These are phyloP conservation scores for Spinacia oleracea DNA, from an alignment of 179 eudicot species.

Conservation along the genomic window DNA sequence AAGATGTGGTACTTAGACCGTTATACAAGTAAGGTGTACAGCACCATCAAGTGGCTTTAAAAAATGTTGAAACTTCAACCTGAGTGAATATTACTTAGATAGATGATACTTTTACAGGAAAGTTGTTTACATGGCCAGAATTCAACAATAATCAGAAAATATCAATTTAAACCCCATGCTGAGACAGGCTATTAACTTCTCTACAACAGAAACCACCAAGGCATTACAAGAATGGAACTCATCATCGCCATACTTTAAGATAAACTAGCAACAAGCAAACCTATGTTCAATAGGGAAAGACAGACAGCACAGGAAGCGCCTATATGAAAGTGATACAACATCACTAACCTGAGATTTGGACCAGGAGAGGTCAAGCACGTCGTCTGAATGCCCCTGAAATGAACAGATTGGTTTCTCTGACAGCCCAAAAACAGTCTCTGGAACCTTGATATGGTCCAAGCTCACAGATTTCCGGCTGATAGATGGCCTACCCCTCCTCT, in stretches of 20 bases:
- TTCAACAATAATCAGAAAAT: not conserved
- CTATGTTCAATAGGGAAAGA: not conserved
- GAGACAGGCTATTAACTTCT: not conserved
- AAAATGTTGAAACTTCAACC: not conserved
- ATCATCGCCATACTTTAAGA: slow-evolving; percentile 2
- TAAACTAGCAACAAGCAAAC: not conserved
- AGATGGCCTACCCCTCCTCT: slow-evolving; percentile 73
- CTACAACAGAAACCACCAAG: not conserved
- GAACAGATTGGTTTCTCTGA: slow-evolving; percentile 96
- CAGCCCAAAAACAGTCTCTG: slow-evolving; percentile 79
- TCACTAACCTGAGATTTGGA: slow-evolving; percentile 89
- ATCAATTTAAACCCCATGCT: slow-evolving; percentile 5
- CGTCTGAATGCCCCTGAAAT: slow-evolving; percentile 83
- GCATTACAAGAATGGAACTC: not conserved
- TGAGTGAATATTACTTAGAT: not conserved
- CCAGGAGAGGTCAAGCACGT: slow-evolving; percentile 99
- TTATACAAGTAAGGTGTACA: not conserved
- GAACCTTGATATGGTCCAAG: slow-evolving; percentile 71
- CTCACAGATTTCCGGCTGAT: slow-evolving; percentile 76
- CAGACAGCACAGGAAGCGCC: not conserved
- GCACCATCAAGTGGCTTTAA: not conserved
- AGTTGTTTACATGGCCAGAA: not conserved
- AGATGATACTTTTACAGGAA: not conserved
- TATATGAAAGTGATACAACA: not conserved
- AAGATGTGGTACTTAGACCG: not conserved